Conservation (phyloP, 1,284 basidiomycete genomes). For the Retiboletus flavoniger region DNA sequence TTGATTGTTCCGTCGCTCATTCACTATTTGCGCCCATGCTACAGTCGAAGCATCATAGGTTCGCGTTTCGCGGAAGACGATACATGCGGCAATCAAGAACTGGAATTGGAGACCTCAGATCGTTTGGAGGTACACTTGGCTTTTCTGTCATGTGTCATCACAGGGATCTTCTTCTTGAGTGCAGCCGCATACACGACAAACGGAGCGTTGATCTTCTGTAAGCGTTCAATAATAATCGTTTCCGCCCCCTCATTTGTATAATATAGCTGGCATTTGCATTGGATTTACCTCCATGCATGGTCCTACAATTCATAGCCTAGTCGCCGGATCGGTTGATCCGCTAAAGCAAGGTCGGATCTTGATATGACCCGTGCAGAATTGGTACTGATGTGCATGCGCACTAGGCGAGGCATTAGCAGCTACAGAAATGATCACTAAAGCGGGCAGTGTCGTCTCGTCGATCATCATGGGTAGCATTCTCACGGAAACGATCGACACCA, state of each 20-base stretch:
- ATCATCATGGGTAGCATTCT: slow-evolving; percentile 28
- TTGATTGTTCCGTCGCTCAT: slow-evolving; percentile 19
- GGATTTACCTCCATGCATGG: slow-evolving; percentile 20
- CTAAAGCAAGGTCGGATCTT: slow-evolving; percentile 30
- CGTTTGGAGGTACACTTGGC: slow-evolving; percentile 33
- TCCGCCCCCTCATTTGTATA: background rate
- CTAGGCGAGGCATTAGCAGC: slow-evolving; percentile 35
- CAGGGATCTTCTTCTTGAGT: slow-evolving; percentile 17
- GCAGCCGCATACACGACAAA: slow-evolving; percentile 17
- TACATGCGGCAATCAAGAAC: background rate
- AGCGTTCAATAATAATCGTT: background rate
- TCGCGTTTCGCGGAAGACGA: background rate
- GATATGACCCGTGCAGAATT: background rate
- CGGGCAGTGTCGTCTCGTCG: slow-evolving; percentile 25
- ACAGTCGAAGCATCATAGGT: background rate
- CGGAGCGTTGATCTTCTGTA: slow-evolving; percentile 16
- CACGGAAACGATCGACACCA: slow-evolving; percentile 17
- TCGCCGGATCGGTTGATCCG: slow-evolving; percentile 34
- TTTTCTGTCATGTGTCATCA: slow-evolving; percentile 22
- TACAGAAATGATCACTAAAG: slow-evolving; percentile 32
- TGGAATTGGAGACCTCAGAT: slow-evolving; percentile 25
- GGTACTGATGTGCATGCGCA: background rate
- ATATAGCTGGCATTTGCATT: slow-evolving; percentile 17
- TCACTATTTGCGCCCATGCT: slow-evolving; percentile 23
- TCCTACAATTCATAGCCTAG: slow-evolving; percentile 31